phyloP scores from a whole-genome alignment of 805 yeast species.

The Lipomyces anomalus region DNA sequence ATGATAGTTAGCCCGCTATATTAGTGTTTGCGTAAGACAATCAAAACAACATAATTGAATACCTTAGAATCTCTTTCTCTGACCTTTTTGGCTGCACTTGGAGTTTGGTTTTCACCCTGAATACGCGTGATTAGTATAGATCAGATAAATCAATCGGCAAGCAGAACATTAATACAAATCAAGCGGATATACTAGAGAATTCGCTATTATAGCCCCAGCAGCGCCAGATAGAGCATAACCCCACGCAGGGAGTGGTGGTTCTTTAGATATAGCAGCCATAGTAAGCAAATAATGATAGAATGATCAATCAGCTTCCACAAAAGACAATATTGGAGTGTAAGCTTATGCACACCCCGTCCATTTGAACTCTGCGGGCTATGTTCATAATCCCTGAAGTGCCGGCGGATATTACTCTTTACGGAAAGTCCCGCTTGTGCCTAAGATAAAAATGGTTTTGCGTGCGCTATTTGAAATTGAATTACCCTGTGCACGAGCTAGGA shows the following conservation, averaged over 20 bases:
- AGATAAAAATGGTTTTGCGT: too few species aligned
- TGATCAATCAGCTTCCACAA: not conserved
- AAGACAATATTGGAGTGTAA: too few species aligned
- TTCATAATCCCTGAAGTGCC: too few species aligned
- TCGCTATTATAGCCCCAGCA: slow-evolving; percentile 73
- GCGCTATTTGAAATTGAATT: too few species aligned
- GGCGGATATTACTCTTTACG: too few species aligned
- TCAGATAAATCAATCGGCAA: not conserved
- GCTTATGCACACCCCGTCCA: too few species aligned
- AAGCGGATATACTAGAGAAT: slow-evolving; percentile 71
- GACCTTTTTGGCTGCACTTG: slow-evolving; percentile 52
- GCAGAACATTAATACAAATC: slow-evolving; percentile 42
- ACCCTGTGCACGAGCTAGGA: too few species aligned
- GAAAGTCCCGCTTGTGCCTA: too few species aligned
- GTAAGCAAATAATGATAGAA: not conserved
- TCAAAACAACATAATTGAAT: not conserved
- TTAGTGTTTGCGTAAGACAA: not conserved
- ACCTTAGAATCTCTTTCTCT: not conserved
- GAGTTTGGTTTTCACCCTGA: slow-evolving; percentile 60
- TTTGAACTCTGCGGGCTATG: too few species aligned
- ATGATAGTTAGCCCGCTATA: not conserved
- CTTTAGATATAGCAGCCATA: slow-evolving; percentile 18
- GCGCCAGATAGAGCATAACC: slow-evolving; percentile 82
- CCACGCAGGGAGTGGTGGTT: slow-evolving; percentile 43
- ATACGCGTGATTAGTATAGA: too few species aligned